Percentiles rank a stretch among this genome's conserved stretches.
These are phyloP conservation scores for Leccinum subatratum DNA, from an alignment of 1,284 basidiomycete species.

Conservation along the genomic window DNA sequence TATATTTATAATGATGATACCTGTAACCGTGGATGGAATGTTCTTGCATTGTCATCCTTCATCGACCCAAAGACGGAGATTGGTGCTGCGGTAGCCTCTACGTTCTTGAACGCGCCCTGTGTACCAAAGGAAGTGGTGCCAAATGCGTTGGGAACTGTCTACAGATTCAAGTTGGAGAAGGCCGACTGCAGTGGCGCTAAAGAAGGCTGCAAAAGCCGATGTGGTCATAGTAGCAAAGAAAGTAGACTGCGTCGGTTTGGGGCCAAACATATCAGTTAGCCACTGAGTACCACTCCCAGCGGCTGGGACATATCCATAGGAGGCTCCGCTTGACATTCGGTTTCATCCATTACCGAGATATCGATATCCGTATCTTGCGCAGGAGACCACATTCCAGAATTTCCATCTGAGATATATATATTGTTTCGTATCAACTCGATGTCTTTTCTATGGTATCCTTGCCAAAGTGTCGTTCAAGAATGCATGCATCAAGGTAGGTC, in stretches of 20 bases:
- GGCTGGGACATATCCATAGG: no score
- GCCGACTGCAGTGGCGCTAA: slow-evolving; percentile 30
- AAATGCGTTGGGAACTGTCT: slow-evolving; percentile 34
- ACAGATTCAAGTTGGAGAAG: slow-evolving; percentile 42
- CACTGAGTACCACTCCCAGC: slow-evolving; percentile 41
- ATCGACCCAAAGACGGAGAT: slow-evolving; percentile 18
- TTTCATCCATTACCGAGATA: slow-evolving; percentile 24
- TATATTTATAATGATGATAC: no score
- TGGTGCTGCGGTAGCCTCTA: slow-evolving; percentile 1
- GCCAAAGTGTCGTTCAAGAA: slow-evolving; percentile 68
- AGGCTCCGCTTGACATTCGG: slow-evolving; percentile 23
- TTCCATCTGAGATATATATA: no score
- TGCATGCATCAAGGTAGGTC: slow-evolving; percentile 73
- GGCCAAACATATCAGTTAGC: slow-evolving; percentile 36
- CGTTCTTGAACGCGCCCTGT: slow-evolving; percentile 9
- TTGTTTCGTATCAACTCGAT: slow-evolving; percentile 70
- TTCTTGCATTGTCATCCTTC: slow-evolving; percentile 21
- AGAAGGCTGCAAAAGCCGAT: slow-evolving; percentile 14
- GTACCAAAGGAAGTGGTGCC: slow-evolving; percentile 25
- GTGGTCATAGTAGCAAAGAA: slow-evolving; percentile 9
- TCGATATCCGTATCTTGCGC: slow-evolving; percentile 29
- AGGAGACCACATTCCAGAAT: slow-evolving; percentile 32
- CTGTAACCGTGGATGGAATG: no score
- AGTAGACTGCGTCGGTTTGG: slow-evolving; percentile 27
- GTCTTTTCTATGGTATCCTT: slow-evolving; percentile 66